Evolutionary conservation across 495 filamentous ascomycete species (phyloP).

Genomic region (Cercophora scortea): DNA sequence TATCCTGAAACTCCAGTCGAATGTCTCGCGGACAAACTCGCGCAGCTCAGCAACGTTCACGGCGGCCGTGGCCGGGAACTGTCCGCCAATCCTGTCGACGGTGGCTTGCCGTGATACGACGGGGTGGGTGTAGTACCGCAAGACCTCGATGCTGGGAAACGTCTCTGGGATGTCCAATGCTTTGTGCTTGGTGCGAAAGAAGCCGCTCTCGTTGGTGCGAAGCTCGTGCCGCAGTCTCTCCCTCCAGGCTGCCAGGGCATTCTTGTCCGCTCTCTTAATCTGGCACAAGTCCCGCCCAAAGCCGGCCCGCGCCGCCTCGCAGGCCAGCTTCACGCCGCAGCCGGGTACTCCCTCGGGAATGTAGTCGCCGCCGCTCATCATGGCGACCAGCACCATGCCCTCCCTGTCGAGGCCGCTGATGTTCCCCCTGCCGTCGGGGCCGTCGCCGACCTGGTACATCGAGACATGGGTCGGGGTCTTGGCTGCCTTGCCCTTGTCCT

Average conservation of each 20-base stretch:
- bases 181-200: constrained; percentile 68
- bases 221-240: constrained; percentile 67
- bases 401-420: constrained; percentile 60
- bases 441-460: constrained; percentile 52
- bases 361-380: constrained; percentile 97
- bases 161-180: constrained; percentile 65
- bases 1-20: constrained; percentile 72
- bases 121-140: constrained; percentile 82
- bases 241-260: constrained; percentile 63
- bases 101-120: constrained; percentile 59
- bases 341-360: constrained; percentile 79
- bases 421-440: constrained; percentile 32
- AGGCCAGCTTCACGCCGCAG: constrained; percentile 80
- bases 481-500: constrained; percentile 46
- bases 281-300: constrained; percentile 74
- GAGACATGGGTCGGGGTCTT: constrained; percentile 81
- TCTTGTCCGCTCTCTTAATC: constrained; percentile 39
- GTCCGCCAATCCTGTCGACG: constrained; percentile 47
- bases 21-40: constrained; percentile 64
- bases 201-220: constrained; percentile 73
- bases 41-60: constrained; percentile 64
- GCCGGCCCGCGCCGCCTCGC: constrained; percentile 81
- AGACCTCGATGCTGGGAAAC: constrained; percentile 72
- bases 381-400: constrained; percentile 88
- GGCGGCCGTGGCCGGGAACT: constrained; percentile 52